Evolutionary conservation across 108 stramenopile species (phyloP), one percentile per base, ranked within the genome.

Genomic region (Fragilaria radians): DNA sequence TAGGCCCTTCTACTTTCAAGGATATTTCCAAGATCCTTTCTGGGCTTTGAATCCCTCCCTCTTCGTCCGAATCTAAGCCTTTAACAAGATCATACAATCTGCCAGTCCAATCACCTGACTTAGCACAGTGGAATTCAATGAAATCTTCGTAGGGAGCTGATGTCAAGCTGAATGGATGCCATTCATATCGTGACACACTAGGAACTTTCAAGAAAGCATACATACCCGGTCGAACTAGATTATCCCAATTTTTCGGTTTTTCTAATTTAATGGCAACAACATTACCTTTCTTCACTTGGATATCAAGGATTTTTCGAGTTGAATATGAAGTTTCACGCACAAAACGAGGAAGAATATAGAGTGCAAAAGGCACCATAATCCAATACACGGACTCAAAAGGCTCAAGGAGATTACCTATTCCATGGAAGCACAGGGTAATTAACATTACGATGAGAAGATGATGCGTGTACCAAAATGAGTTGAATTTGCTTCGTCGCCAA

Each of bases 81-180:
- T 56, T 54, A 0, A 64, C 18, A n/a, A 55, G 9, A 34, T 66
- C 46, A 32, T 58, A 46, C 19, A 59, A 57, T 17, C 5, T 32
- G 1, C 19, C 17, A 1, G 57, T 58, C 65, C 65, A 66, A 30
- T 49, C 57, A 11, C 54, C 57, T 5, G 5, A 57, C 17, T 22
- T 19, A 17, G 24, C 28, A 36, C 47, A 57, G 21, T 66, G 56
- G 36, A 58, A 52, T 54, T 66, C 65, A n/a, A 58, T 58, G 25
- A 36, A 66, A 33, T 57, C 65, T 11, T 58, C 56, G 23, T 4
- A 2, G 5, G 65, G 56, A 5, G 54, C 34, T 1, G 65, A 58
- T 5, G 65, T 66, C 25, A 66, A 27, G n/a, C 54, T 64, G 31
- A 64, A 64, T 42, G 63, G 63, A 27, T 64, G 63, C 63, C 63